Evolutionary conservation across 1,284 basidiomycete species (phyloP), one percentile per base, ranked within the genome.

Genomic region (Peniophora sp.): DNA sequence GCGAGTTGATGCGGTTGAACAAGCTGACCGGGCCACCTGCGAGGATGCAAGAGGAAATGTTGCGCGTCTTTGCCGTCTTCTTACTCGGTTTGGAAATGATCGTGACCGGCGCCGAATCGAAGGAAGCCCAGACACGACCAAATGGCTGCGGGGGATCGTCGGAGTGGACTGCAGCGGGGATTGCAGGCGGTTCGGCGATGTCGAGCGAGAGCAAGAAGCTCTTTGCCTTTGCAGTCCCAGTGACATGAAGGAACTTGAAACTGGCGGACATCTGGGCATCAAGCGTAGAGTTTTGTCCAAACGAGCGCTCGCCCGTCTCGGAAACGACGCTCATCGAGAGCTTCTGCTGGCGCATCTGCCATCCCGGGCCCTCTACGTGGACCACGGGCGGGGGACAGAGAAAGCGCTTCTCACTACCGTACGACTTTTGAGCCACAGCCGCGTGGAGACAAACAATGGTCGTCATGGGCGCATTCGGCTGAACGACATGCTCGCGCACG

Each of bases 11-110:
- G 61, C 94, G 89, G 65, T 95, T 95, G 78, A 94, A 96, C 48
- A 98, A 78, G 51, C 92, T 92, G 48, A 98, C 90, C n/a, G 92
- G 85, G 19, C 92, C 90, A 39, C 89, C 87, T 23, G 85, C 85
- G 51, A 92, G 79, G 61, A 97, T 90, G 69, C 93, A 95, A 16
- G 89, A 93, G 10, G 89, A 85, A 61, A 94, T 89, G 63, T 93
- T 94, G 63, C 93, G 85, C 56, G 94, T 94, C 72, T 96, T 96
- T 53, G 92, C 91, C 1, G 93, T 96, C 77, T 96, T 96, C 75
- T 95, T 93, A 46, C 92, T 95, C 25, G 94, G 94, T 68, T 97
- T 97, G 61, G 94, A 97, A 63, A 97, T 95, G 70, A 97, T 92
- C 43, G 88, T 86, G 59, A 97, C 87, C 46, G 92, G 90, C 39